Evolutionary conservation across 1,284 basidiomycete genomes (phyloP), one percentile per base, ranked within the genome.

Genomic region (Athelia sp.): DNA sequence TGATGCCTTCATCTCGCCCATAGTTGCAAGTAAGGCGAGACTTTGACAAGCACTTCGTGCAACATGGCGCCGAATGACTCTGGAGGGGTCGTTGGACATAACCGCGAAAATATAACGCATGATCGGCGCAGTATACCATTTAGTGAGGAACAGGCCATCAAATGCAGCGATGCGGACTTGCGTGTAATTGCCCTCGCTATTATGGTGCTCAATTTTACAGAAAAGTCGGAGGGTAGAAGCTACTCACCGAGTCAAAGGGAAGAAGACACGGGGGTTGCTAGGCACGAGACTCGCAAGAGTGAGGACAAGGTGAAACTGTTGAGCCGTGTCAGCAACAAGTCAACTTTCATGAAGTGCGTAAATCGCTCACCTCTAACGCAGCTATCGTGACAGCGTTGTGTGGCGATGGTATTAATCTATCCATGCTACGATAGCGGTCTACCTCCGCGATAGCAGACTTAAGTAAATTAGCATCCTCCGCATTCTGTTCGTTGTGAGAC

Each of bases 321-420:
- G 15, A 34, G 15, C 9, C 19, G n/a, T n/a, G 19, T 40, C n/a
- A 40, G 9, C 9, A 47, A 46, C 54, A 18, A 47, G 42, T 40
- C 53, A 24, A 48, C 19, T 48, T 14, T 46, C 26, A 24, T 26
- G 46, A 52, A 55, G 51, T 46, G 24, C 47, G n/a, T 43, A 24
- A 34, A 40, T 49, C 24, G 55, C 78, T 54, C 54, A 93, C 92
- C 79, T 95, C 90, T 46, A 98, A 71, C 3, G 86, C 86, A 24
- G 96, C 93, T 48, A 93, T 78, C 0, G 95, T 95, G 35, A 99
- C 87, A 21, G 94, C 83, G 61, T 99, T 99, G 62, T 98, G 93
- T 52, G 85, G 87, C 3, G 95, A 97, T 2, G 97, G 93, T 49
- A 99, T 95, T 15, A 99, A 76, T 50, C 93, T 79, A 66, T 99